phyloP scores from a whole-genome alignment of 768 basidiomycete species.

The Pisolithus tinctorius region DNA sequence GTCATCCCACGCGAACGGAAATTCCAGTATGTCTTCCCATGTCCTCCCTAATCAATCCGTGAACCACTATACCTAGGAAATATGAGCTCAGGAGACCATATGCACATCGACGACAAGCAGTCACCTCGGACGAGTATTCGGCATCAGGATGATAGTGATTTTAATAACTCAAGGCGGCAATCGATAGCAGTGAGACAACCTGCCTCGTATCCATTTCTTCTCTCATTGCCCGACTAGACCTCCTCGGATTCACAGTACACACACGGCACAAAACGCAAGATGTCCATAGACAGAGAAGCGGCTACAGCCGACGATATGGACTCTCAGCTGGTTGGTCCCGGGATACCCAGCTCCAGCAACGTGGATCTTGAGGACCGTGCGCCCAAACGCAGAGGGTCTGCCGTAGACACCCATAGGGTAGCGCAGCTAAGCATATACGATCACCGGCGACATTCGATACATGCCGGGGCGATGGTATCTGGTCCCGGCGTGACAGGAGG shows the following conservation, averaged over 20 bases:
- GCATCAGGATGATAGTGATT: constrained; percentile 49
- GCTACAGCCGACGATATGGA: constrained; percentile 59
- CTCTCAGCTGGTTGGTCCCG: constrained; percentile 60
- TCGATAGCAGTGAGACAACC: constrained; percentile 54
- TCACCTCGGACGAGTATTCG: constrained; percentile 24
- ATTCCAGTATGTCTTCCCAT: constrained; percentile 16
- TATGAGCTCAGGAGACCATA: constrained; percentile 28
- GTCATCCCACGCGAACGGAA: constrained; percentile 13
- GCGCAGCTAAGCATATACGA: constrained; percentile 64
- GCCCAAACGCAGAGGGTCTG: constrained; percentile 78
- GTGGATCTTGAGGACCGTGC: constrained; percentile 60
- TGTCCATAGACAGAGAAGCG: constrained; percentile 59
- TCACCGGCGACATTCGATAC: constrained; percentile 73
- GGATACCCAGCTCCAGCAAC: constrained; percentile 53
- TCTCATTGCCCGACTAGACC: constrained; percentile 15
- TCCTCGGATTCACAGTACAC: constrained; percentile 36
- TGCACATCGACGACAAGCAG: constrained; percentile 34
- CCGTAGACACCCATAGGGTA: constrained; percentile 71
- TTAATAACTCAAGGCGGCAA: constrained; percentile 61
- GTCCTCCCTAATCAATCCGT: constrained; percentile 8
- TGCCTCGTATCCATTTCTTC: background rate
- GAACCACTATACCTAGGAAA: constrained; percentile 21
- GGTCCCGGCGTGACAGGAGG: constrained; percentile 20
- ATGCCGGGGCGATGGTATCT: constrained; percentile 43
- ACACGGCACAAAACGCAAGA: constrained; percentile 77